Evolutionary conservation across 2,329 filamentous ascomycete genomes (phyloP), one percentile per base, ranked within the genome.

Genomic region (Rutstroemia sp.): DNA sequence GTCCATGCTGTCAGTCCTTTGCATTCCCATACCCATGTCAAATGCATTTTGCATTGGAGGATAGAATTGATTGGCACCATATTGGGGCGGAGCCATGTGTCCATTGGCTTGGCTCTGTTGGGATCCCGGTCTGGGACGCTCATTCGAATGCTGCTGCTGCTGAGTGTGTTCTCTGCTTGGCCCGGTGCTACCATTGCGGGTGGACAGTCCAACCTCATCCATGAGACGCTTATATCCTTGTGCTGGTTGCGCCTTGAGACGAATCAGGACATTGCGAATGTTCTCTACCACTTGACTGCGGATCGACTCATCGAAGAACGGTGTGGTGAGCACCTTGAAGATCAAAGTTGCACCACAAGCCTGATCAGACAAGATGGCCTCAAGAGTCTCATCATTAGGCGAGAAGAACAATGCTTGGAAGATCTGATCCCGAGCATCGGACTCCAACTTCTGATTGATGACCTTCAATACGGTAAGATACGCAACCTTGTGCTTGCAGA

Each of bases 221-320:
- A 99, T 99, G 58, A 99, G 76, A 53, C 94, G 87, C 79, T 97
- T 99, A 76, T 99, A 99, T 52, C 94, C 94, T 73, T 97, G 94
- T 60, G 86, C 88, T 16, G 94, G 90, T 67, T 95, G 89, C 5
- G 91, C 92, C 75, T 96, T 96, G 72, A 97, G 86, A 66, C 88
- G 87, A 37, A 92, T 74, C 37, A 99, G 79, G 41, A 97, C 91
- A 65, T 84, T 89, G 68, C 92, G 90, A 51, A 99, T 89, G 57
- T 91, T 96, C 67, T 96, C 90, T 5, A 96, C 83, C 21, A 96
- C 91, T 66, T 96, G 89, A 47, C 80, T 77, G 48, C 94, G 87
- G 69, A 96, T 92, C 52, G 78, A 84, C 70, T 99, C 94, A 63
- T 99, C 94, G 62, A 97, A 92, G 80, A 96, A 97, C 0, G 94